Base-by-base conservation (phyloP, 1,139 yeast genomes). In the Zygosaccharomyces pseudobailii region DNA sequence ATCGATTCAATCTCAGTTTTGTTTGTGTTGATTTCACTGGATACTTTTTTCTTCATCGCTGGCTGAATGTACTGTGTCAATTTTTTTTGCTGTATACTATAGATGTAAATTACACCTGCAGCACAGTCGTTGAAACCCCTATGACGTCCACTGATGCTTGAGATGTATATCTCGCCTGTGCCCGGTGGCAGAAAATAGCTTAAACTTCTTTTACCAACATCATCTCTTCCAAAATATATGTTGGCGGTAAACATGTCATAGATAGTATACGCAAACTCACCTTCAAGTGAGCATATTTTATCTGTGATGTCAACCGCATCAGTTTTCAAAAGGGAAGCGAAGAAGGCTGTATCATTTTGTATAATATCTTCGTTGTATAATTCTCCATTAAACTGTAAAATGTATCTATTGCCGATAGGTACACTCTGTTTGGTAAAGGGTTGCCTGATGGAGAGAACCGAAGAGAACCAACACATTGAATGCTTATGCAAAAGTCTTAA, bases 301-400 rank as follows among this genome's bases (percentile, higher is more conserved):
- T 61, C 45, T 50, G 65, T 28, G 55, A 73, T 68, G 21, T 72
- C 67, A 2, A 55, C 52, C 5, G 67, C 53, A 8, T 47, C 33
- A 7, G 25, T 27, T 6, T 51, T 40, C 30, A 73, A 53, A 20
- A 56, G 47, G 2, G 65, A 51, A 32, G 66, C 66, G 19, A 80
- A 66, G 47, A 61, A 76, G 5, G 64, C 65, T 0, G 84, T 76
- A 61, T 83, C 88, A 56, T 79, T 80, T 1, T 64, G 47, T 20
- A 68, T 56, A 28, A 84, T 76, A 32, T 76, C 82, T 0, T 65
- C 59, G 55, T 83, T 82, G 63, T 90, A 90, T 9, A 89, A 69
- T 62, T 90, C 97, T 0, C 97, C 98, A 63, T 92, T 92, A 68
- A 84, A 92, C 59, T 87, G 96, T 13, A 82, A 55, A 0, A 73